Conservation (phyloP, 2,329 filamentous ascomycete genomes). For the Ascochyta lentis region DNA sequence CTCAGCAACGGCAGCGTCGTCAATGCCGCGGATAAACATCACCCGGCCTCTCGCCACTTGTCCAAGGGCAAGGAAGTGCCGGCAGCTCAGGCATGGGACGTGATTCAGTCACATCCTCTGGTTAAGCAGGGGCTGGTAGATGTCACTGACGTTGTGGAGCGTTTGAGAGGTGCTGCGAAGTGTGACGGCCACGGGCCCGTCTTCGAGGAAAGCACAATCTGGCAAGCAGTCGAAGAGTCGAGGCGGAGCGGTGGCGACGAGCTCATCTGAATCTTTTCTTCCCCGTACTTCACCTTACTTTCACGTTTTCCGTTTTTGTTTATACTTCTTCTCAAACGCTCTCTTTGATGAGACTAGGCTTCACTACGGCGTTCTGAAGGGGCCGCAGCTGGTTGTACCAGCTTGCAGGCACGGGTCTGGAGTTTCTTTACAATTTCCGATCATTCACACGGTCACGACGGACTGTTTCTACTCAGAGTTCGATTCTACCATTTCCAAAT, state of each 20-base stretch:
- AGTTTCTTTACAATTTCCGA: neutral
- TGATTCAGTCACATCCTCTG: constrained; percentile 80
- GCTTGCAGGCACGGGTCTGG: constrained; percentile 5
- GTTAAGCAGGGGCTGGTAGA: constrained; percentile 81
- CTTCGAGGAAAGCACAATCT: constrained; percentile 78
- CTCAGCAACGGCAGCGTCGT: constrained; percentile 40
- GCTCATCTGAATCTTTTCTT: constrained; percentile 59
- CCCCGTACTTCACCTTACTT: neutral
- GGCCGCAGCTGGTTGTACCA: constrained; percentile 6
- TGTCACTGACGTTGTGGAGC: constrained; percentile 79
- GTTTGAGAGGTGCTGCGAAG: constrained; percentile 74
- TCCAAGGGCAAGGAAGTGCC: constrained; percentile 38
- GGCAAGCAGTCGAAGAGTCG: constrained; percentile 78
- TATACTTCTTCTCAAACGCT: neutral
- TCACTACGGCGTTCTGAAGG: constrained; percentile 1
- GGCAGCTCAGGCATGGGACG: constrained; percentile 75
- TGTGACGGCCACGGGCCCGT: constrained; percentile 89
- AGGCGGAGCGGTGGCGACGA: constrained; percentile 80
- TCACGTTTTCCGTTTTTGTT: neutral
- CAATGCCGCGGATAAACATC: constrained; percentile 39
- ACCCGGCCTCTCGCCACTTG: constrained; percentile 29
- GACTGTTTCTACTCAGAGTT: neutral
- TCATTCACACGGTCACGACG: neutral
- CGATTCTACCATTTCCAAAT: constrained; percentile 4
- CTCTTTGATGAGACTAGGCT: neutral